These are phyloP conservation scores for Mortierella sp. DNA, from an alignment of 371 early-diverging fungal species.

Conservation along the genomic window DNA sequence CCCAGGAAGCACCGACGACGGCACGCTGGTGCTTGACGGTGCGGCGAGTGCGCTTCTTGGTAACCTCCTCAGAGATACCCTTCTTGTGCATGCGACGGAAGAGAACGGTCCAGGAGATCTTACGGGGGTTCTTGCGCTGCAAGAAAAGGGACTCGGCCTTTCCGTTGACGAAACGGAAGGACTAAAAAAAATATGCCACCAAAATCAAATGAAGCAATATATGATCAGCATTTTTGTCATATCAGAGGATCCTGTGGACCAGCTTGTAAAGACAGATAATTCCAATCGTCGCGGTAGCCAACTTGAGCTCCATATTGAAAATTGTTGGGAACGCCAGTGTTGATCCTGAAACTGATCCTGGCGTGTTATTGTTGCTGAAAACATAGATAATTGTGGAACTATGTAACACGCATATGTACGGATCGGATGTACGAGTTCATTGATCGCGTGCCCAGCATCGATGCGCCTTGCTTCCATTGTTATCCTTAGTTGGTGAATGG, in stretches of 20 bases:
- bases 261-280: background rate
- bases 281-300: background rate
- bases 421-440: too few species aligned
- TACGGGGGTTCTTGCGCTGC: slow-evolving; percentile 96
- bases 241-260: background rate
- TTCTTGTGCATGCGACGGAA: slow-evolving; percentile 99
- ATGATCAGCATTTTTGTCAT: slow-evolving; percentile 7
- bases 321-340: background rate
- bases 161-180: slow-evolving; percentile 96
- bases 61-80: slow-evolving; percentile 94
- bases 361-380: too few species aligned
- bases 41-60: slow-evolving; percentile 96
- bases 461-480: too few species aligned
- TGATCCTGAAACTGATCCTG: too few species aligned
- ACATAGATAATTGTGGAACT: too few species aligned
- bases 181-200: slow-evolving; percentile 58
- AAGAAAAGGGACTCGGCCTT: slow-evolving; percentile 96
- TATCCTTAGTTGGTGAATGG: too few species aligned
- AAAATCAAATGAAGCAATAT: background rate
- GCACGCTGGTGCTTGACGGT: slow-evolving; percentile 97
- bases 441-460: too few species aligned
- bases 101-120: slow-evolving; percentile 96
- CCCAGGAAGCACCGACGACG: slow-evolving; percentile 94
- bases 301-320: background rate
- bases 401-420: too few species aligned